These are phyloP conservation scores for Schizosaccharomyces versatilis DNA, from an alignment of 1,139 yeast genomes.

Conservation along the genomic window DNA sequence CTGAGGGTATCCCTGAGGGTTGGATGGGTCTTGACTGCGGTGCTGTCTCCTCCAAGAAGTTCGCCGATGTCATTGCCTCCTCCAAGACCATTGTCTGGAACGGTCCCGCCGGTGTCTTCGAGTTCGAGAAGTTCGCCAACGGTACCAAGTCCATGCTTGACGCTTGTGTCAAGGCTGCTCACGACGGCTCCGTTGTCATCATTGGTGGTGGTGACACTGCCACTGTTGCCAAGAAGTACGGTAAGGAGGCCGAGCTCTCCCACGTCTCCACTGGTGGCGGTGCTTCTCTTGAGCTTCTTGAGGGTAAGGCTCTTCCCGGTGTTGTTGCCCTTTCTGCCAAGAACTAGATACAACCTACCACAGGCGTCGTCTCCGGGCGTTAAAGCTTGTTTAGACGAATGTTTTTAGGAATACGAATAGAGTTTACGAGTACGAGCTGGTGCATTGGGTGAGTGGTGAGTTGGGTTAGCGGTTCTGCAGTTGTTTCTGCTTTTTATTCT, in stretches of 20 bases:
- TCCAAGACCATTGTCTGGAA: slow-evolving; percentile 97
- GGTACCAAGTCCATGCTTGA: slow-evolving; percentile 82
- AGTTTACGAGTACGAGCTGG: too few relatives aligned
- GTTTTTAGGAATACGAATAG: too few relatives aligned
- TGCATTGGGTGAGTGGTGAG: too few relatives aligned
- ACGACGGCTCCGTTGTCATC: slow-evolving; percentile 73
- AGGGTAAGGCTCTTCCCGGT: slow-evolving; percentile 96
- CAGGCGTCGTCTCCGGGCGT: too few relatives aligned
- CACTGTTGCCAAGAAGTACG: slow-evolving; percentile 92
- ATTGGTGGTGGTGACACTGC: slow-evolving; percentile 98
- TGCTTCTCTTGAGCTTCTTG: slow-evolving; percentile 90
- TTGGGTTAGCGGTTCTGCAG: too few relatives aligned
- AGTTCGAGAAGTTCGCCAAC: slow-evolving; percentile 66
- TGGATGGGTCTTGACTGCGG: slow-evolving; percentile 94
- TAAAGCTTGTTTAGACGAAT: too few relatives aligned
- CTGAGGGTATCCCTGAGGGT: slow-evolving; percentile 72
- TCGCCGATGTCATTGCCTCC: slow-evolving; percentile 55
- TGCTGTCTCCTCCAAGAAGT: slow-evolving; percentile 59
- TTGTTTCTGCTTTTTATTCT: too few relatives aligned
- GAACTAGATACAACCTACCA: slow-evolving; percentile 12
- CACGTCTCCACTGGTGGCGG: slow-evolving; percentile 99
- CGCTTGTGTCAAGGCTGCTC: slow-evolving; percentile 67
- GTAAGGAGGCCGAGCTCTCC: slow-evolving; percentile 80
- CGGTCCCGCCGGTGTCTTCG: slow-evolving; percentile 98
- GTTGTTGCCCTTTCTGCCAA: slow-evolving; percentile 70